Base-by-base conservation (phyloP, 805 yeast species). In the Candida loeiensis region DNA sequence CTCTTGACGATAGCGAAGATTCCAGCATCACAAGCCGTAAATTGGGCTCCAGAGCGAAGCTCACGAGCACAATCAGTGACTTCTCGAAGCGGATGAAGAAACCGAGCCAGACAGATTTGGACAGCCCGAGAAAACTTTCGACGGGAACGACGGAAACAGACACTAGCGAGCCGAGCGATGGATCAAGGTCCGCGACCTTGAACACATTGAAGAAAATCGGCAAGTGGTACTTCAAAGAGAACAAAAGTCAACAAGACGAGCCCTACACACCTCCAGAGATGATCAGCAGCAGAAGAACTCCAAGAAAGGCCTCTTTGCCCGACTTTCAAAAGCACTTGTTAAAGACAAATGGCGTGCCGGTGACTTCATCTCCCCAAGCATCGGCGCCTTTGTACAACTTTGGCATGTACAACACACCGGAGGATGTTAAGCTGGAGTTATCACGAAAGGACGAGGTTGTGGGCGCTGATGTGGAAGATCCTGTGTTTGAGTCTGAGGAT, bases 191-290 rank as follows among this genome's bases (percentile, higher is more conserved):
- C 12, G 13, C 50, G 1, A 49, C 61, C 7, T 49, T 54, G 28
- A 59, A 53, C 32, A 61, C 86, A 0, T 60, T 81, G 34, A 74
- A 70, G 43, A 83, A 78, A 50, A 57, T 85, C 6, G 85, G 85
- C 1, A 80, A 75, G 45, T 82, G 91, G 87, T 84, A 84, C 49
- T 71, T 70, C 39, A 77, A 71, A 25, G 74, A 74, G 40, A 74
- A 66, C 16, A 41, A 54, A 29, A 30, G 36, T 35, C 18, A 20
- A 34, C 12, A 37, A 2, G 42, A 43, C 13, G 52, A 46, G 11
- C 45, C 46, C 8, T 70, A 73, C 42, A 62, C 57, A 5, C 76
- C 81, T 0, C 86, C 86, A 0, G 85, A 80, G 52, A 81, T 81
- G 87, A 81, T 81, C n/a, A 66, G 75, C 31, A 77, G 68, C 19